A percentile compares a stretch with the other conserved stretches of the same genome.
phyloP scores from a whole-genome alignment of 345 rosid species.

The Eucalyptus polyanthemos region DNA sequence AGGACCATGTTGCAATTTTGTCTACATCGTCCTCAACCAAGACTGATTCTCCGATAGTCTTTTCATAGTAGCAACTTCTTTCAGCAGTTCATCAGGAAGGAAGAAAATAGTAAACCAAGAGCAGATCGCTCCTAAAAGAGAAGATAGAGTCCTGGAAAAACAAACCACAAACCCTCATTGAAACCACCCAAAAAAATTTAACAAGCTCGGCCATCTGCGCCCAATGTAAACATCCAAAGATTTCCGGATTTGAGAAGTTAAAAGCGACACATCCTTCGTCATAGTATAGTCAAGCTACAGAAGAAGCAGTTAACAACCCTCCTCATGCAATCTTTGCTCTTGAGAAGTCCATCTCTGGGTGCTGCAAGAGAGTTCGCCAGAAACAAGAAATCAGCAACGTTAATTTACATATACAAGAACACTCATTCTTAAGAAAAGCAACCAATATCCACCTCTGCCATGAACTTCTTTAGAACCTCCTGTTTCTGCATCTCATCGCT shows the following conservation, averaged over 20 bases:
- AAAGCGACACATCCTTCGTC: not conserved
- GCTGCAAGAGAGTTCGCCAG: constrained; percentile 27
- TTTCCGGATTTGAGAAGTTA: not conserved
- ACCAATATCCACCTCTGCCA: constrained; percentile 47
- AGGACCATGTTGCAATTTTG: not conserved
- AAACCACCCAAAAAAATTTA: not conserved
- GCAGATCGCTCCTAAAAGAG: not conserved
- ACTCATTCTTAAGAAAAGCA: not conserved
- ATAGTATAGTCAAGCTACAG: not conserved
- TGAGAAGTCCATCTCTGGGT: constrained; percentile 98
- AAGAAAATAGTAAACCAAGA: not conserved
- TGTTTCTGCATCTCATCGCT: constrained; percentile 86
- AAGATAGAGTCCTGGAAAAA: not conserved
- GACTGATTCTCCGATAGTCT: not conserved
- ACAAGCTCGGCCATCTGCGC: not conserved
- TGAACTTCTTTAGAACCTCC: constrained; percentile 75
- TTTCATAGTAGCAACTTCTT: not conserved
- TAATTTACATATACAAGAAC: not conserved
- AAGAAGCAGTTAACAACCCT: not conserved
- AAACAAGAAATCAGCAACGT: not conserved
- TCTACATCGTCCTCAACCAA: not conserved
- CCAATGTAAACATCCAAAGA: not conserved
- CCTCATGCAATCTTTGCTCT: constrained; percentile 54
- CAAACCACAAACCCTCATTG: not conserved
- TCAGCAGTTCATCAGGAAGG: not conserved